Evolutionary conservation across 2,329 filamentous ascomycete species (phyloP).

Genomic region (Xylariales sp.): DNA sequence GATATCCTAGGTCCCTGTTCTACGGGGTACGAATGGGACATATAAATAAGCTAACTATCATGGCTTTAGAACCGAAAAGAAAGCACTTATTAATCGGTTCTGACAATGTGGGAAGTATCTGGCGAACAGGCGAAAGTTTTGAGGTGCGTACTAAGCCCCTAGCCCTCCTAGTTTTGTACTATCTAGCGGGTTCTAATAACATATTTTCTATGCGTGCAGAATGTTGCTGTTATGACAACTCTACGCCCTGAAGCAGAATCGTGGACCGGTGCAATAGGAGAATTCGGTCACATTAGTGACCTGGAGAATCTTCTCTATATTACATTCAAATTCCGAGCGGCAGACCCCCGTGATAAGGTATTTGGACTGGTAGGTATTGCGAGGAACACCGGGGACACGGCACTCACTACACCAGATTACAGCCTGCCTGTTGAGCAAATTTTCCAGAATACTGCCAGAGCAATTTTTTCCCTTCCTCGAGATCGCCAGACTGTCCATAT

Average conservation of each 20-base stretch:
- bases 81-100: conserved; percentile 20
- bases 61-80: conserved; percentile 1
- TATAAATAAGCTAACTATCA: background rate
- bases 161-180: no score
- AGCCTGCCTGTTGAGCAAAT: conserved; percentile 28
- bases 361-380: conserved; percentile 30
- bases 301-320: conserved; percentile 29
- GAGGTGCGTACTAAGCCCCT: conserved; percentile 5
- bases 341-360: conserved; percentile 34
- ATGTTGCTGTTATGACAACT: conserved; percentile 23
- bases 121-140: conserved; percentile 10
- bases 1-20: background rate
- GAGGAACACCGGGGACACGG: background rate
- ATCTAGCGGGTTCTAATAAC: no score
- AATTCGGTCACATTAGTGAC: background rate
- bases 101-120: conserved; percentile 10
- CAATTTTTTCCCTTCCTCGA: conserved; percentile 11
- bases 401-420: conserved; percentile 26
- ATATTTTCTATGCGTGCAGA: background rate
- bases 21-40: background rate
- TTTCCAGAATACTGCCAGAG: conserved; percentile 18
- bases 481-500: conserved; percentile 25
- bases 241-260: conserved; percentile 18
- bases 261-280: background rate
- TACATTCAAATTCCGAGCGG: conserved; percentile 24